Conservation (phyloP, 805 yeast genomes). For the Candida manassasensis region DNA sequence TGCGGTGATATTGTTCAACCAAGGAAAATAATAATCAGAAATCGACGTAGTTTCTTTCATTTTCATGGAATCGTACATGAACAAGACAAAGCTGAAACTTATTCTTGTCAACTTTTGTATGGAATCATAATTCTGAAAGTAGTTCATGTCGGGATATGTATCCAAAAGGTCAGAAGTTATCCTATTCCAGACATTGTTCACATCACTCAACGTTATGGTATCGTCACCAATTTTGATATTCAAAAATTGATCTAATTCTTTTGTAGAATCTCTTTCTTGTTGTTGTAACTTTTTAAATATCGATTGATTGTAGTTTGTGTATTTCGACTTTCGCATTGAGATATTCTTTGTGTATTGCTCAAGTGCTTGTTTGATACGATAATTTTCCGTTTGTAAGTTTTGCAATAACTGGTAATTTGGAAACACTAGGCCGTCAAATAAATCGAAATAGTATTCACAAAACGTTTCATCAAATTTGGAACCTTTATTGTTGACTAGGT, state of each 20-base stretch:
- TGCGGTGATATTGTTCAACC: constrained; percentile 37
- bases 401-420: constrained; percentile 2
- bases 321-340: not conserved
- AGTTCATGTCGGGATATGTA: constrained; percentile 18
- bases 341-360: not conserved
- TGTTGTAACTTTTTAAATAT: not conserved
- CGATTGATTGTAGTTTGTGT: constrained; percentile 1
- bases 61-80: constrained; percentile 11
- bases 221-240: not conserved
- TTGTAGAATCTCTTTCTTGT: constrained; percentile 3
- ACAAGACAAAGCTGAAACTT: constrained; percentile 25
- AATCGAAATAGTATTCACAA: constrained; percentile 12
- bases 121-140: constrained; percentile 13
- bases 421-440: not conserved
- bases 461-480: constrained; percentile 9
- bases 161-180: constrained; percentile 12
- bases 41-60: constrained; percentile 13
- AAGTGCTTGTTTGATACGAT: not conserved
- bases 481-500: constrained; percentile 6
- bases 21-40: constrained; percentile 25
- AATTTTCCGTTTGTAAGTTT: constrained; percentile 3
- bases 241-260: constrained; percentile 5
- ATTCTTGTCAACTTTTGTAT: constrained; percentile 17
- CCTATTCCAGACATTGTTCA: not conserved
- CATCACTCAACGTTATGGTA: not conserved